Conservation (phyloP, 225 moss, liverwort and hornwort genomes). For the Marchantia polymorpha region DNA sequence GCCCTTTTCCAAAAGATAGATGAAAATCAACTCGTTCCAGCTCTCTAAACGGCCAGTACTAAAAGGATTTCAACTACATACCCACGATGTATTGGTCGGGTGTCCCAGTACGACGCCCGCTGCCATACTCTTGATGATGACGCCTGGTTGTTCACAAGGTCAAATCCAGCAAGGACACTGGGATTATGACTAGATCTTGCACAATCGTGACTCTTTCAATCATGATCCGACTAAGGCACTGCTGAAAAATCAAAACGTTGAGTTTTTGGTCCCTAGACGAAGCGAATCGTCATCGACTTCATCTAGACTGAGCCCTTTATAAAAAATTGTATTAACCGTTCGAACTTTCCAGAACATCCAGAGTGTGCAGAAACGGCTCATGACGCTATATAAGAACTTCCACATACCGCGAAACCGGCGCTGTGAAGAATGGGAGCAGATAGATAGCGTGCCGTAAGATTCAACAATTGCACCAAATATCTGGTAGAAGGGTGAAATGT, state of each 20-base stretch:
- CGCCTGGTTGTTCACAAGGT: conserved; percentile 45
- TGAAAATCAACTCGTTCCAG: no score
- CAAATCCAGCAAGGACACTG: not conserved
- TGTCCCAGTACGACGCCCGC: conserved; percentile 86
- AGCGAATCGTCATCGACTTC: no score
- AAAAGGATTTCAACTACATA: conserved; percentile 25
- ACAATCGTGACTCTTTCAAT: no score
- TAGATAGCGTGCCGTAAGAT: conserved; percentile 79
- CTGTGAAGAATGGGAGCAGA: conserved; percentile 86
- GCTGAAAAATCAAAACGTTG: no score
- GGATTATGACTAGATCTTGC: no score
- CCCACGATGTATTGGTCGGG: conserved; percentile 86
- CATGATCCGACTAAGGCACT: no score
- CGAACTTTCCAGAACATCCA: no score
- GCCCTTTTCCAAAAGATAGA: no score
- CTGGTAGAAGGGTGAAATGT: conserved; percentile 31
- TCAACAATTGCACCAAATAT: conserved; percentile 87
- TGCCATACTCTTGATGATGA: conserved; percentile 99
- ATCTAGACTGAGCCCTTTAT: no score
- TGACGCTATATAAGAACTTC: not conserved
- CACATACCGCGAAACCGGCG: conserved; percentile 94
- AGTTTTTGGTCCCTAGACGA: no score
- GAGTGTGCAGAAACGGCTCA: no score
- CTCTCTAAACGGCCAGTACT: not conserved
- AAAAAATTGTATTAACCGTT: no score